phyloP scores from a whole-genome alignment of 2,329 filamentous ascomycete genomes.

The Sarocladium oryzae region DNA sequence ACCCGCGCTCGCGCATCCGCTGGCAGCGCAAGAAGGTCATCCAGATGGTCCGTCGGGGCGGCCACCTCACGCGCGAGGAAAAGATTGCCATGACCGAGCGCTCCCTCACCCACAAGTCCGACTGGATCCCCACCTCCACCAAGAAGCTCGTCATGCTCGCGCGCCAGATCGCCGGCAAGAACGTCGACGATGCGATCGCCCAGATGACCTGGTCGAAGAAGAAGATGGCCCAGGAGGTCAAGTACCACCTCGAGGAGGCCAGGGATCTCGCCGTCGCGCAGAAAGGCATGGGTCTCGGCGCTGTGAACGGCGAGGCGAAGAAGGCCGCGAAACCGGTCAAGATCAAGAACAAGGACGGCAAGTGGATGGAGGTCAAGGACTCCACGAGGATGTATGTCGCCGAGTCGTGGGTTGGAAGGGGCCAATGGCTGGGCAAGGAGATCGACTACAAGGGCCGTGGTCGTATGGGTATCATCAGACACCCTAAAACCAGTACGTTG shows the following conservation, averaged over 20 bases:
- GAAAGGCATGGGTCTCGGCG: conserved; percentile 75
- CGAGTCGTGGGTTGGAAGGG: conserved; percentile 86
- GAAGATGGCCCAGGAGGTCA: conserved; percentile 76
- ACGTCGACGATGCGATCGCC: conserved; percentile 84
- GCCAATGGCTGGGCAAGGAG: conserved; percentile 49
- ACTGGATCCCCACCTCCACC: conserved; percentile 71
- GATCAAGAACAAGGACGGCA: conserved; percentile 70
- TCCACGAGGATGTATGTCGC: conserved; percentile 83
- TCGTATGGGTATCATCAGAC: conserved; percentile 58
- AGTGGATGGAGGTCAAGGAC: conserved; percentile 63
- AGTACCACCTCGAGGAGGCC: conserved; percentile 72
- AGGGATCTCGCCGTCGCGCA: conserved; percentile 73
- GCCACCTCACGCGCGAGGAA: conserved; percentile 49
- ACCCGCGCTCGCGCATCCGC: conserved; percentile 60
- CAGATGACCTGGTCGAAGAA: conserved; percentile 97
- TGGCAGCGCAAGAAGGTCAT: conserved; percentile 85
- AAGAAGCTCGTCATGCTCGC: conserved; percentile 90
- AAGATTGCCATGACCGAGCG: conserved; percentile 60
- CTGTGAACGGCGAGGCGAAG: conserved; percentile 28
- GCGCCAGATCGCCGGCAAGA: conserved; percentile 85
- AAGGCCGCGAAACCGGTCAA: conserved; percentile 29
- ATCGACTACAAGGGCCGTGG: conserved; percentile 73
- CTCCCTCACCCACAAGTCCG: conserved; percentile 51
- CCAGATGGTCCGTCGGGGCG: conserved; percentile 56
- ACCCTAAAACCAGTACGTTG: conserved; percentile 68